Conservation (phyloP, 495 filamentous ascomycete genomes). For the Cryomyces minteri region DNA sequence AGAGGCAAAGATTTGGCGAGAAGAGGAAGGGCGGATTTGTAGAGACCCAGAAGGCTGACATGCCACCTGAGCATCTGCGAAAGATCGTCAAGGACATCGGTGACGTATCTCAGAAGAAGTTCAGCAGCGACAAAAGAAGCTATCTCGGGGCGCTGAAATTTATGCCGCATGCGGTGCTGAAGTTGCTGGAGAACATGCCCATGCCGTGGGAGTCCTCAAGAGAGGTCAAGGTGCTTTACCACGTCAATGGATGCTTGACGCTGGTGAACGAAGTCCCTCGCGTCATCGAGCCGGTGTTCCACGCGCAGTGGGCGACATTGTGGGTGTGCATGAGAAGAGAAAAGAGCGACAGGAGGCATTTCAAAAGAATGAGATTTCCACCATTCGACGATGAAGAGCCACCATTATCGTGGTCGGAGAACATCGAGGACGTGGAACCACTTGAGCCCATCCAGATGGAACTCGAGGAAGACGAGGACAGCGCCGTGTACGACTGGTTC, state of each 20-base stretch:
- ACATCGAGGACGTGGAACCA: constrained; percentile 96
- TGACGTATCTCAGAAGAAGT: constrained; percentile 98
- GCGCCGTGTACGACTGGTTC: constrained; percentile 84
- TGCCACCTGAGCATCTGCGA: constrained; percentile 95
- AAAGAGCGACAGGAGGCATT: constrained; percentile 89
- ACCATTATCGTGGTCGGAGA: constrained; percentile 93
- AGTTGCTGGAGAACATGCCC: constrained; percentile 98
- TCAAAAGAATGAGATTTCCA: constrained; percentile 98
- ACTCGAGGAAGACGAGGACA: constrained; percentile 89
- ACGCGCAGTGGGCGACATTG: constrained; percentile 99
- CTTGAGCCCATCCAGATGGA: constrained; percentile 99
- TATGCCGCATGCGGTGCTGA: constrained; percentile 99
- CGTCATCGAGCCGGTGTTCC: constrained; percentile 96
- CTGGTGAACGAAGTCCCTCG: constrained; percentile 93
- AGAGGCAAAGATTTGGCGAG: constrained; percentile 88
- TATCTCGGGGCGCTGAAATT: constrained; percentile 97
- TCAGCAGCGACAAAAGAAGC: constrained; percentile 94
- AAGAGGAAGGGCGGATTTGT: constrained; percentile 93
- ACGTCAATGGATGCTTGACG: constrained; percentile 94
- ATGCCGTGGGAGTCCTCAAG: constrained; percentile 98
- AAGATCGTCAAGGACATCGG: constrained; percentile 98
- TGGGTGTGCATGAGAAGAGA: constrained; percentile 98
- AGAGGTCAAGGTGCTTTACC: constrained; percentile 95
- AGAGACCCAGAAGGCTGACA: constrained; percentile 95
- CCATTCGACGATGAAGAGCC: constrained; percentile 99